These are phyloP conservation scores for Zizania latifolia DNA, from an alignment of 176 grass and related monocot species.

Conservation along the genomic window DNA sequence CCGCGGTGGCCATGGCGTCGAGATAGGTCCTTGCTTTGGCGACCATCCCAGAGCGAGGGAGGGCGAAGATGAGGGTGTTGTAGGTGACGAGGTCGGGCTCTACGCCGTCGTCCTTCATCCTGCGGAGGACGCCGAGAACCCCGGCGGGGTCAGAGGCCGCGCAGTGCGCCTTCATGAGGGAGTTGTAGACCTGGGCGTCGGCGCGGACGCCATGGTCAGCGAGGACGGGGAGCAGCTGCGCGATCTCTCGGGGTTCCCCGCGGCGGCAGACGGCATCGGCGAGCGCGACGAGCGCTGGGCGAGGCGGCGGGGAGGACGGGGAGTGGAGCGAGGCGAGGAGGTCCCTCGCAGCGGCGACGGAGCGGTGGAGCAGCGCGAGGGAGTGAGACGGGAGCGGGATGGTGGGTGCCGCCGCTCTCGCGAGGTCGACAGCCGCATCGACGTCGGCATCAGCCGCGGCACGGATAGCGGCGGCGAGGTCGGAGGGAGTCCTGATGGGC, in stretches of 20 bases:
- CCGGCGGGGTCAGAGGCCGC: conserved; percentile 46
- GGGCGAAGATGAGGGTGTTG: conserved; percentile 74
- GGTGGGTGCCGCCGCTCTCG: conserved; percentile 37
- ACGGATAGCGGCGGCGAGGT: conserved; percentile 42
- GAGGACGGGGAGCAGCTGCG: conserved; percentile 48
- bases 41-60: conserved; percentile 72
- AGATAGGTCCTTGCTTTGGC: conserved; percentile 59
- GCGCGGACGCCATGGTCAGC: conserved; percentile 56
- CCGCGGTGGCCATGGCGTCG: conserved; percentile 46
- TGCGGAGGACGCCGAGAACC: conserved; percentile 53
- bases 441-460: conserved; percentile 24
- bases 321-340: conserved; percentile 50
- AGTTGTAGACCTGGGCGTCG: conserved; percentile 75
- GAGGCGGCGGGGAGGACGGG: conserved; percentile 26
- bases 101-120: conserved; percentile 67
- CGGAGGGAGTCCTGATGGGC: conserved; percentile 21
- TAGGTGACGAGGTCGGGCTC: conserved; percentile 85
- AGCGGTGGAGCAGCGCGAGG: conserved; percentile 47
- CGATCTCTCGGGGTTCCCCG: conserved; percentile 58
- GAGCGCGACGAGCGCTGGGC: conserved; percentile 53
- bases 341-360: conserved; percentile 46
- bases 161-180: conserved; percentile 81
- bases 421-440: conserved; percentile 36
- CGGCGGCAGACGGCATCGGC: conserved; percentile 56
- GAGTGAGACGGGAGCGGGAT: conserved; percentile 45